phyloP scores from a whole-genome alignment of 2,329 filamentous ascomycete genomes.

The Dissoconium aciculare region DNA sequence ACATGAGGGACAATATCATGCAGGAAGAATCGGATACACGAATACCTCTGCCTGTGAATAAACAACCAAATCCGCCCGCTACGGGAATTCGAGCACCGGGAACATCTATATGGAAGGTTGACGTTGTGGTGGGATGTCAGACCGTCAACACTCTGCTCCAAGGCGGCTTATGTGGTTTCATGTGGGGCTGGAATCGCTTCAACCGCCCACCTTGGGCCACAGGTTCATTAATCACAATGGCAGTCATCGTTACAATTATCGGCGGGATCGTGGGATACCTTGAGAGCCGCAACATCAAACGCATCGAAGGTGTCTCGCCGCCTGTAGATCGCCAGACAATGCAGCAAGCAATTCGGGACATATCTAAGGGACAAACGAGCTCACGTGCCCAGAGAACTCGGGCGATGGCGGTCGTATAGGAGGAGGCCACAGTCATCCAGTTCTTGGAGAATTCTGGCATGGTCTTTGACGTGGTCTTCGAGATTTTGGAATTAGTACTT shows the following conservation, averaged over 20 bases:
- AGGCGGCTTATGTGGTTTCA: conserved; percentile 55
- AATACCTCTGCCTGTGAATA: conserved; percentile 49
- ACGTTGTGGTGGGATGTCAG: conserved; percentile 66
- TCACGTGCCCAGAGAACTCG: too few relatives aligned
- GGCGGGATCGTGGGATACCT: conserved; percentile 56
- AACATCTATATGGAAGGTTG: conserved; percentile 59
- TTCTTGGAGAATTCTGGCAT: neutral
- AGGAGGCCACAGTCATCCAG: conserved; percentile 1
- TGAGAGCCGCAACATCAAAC: conserved; percentile 56
- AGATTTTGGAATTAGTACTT: neutral
- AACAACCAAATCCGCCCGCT: conserved; percentile 51
- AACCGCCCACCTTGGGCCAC: conserved; percentile 66
- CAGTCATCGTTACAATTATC: conserved; percentile 51
- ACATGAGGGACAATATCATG: neutral
- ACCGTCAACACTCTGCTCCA: conserved; percentile 69
- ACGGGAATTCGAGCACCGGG: conserved; percentile 55
- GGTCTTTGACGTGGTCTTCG: conserved; percentile 2
- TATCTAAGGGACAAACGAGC: neutral
- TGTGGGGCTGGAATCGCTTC: conserved; percentile 49
- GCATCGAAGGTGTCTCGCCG: conserved; percentile 48
- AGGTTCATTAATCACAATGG: conserved; percentile 62
- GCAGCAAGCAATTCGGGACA: neutral
- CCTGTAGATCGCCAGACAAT: conserved; percentile 1
- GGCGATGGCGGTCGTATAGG: neutral
- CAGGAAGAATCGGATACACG: conserved; percentile 26